Evolutionary conservation across 176 grass and related monocot genomes (phyloP), one percentile per base, ranked within the genome.

Genomic region (Carex cristatella): DNA sequence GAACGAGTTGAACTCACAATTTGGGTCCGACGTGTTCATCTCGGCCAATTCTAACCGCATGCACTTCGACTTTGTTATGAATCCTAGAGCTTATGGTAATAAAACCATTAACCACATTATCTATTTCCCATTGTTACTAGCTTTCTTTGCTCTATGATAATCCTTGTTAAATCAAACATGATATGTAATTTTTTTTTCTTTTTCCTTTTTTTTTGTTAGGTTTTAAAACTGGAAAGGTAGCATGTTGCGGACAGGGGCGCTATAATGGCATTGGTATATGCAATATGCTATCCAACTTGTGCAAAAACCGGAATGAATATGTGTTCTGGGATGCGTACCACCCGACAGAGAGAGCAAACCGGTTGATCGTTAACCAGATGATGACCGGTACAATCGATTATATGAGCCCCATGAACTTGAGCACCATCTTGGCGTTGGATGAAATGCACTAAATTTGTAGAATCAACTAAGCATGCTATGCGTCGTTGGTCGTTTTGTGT

Each of bases 401-500:
- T 88, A 93, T 98, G 91, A 90, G 37, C 84, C 95, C 95, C 58
- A 90, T 94, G 88, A 98, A 98, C 89, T n/a, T 98, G 86, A 98
- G 95, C 93, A 90, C 95, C 82, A 88, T 98, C 85, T 89, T 98
- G 74, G 90, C 96, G 23, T 81, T 94, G 89, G 96, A 94, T 87
- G 85, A 83, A 28, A 67, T 66, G 16, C 59, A 65, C 40, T 82
- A 18, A 82, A 46, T 15, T 48, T 51, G 37, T 53, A 3, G 80
- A 82, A 1, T 70, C 18, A 81, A 62, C 15, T 31, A 19, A 51
- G 33, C 42, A 49, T 19, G 37, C 58, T 81, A 54, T 13, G 2
- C 48, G 33, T 74, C 42, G 33, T 66, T 66, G 63, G 27, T 32
- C 10, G 9, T 65, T 65, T 12, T 35, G 12, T 15, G 44, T 27